phyloP scores from a whole-genome alignment of 805 yeast genomes.

The Zygosaccharomyces pseudorouxii region DNA sequence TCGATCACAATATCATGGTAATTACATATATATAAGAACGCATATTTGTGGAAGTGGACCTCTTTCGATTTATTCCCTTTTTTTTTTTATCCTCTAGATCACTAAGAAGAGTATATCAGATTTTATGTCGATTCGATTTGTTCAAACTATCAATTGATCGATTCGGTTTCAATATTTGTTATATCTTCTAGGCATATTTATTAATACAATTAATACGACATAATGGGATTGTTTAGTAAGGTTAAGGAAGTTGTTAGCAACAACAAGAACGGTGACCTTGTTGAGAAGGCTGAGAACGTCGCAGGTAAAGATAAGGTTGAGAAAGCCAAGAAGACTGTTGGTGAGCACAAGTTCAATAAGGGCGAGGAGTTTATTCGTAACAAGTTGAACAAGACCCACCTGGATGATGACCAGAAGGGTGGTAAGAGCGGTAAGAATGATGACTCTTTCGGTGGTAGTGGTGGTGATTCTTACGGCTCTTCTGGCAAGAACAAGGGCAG shows the following conservation, averaged over 20 bases:
- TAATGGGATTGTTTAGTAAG: slow-evolving; percentile 43
- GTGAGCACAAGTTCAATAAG: slow-evolving; percentile 31
- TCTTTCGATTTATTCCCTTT: not conserved
- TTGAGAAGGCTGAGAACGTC: slow-evolving; percentile 29
- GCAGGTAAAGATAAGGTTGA: slow-evolving; percentile 32
- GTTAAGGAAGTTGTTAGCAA: slow-evolving; percentile 36
- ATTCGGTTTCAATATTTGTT: not conserved
- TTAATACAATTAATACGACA: slow-evolving; percentile 3
- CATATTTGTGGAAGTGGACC: not conserved
- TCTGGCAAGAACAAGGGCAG: slow-evolving; percentile 18
- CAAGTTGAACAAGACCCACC: slow-evolving; percentile 27
- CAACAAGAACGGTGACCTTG: slow-evolving; percentile 20
- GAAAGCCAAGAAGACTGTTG: slow-evolving; percentile 30
- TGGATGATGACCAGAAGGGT: slow-evolving; percentile 26
- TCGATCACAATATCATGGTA: not conserved
- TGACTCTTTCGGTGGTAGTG: slow-evolving; percentile 3
- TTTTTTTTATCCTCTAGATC: not conserved
- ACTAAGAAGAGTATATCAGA: not conserved
- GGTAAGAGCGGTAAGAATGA: slow-evolving; percentile 10
- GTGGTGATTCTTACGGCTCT: slow-evolving; percentile 22
- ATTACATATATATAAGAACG: not conserved
- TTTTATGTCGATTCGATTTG: not conserved
- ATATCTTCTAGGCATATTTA: not conserved
- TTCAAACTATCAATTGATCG: not conserved
- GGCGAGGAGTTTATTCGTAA: slow-evolving; percentile 30